Conservation (phyloP, 192 early-diverging fungal species). For the Backusella mclennaniae region DNA sequence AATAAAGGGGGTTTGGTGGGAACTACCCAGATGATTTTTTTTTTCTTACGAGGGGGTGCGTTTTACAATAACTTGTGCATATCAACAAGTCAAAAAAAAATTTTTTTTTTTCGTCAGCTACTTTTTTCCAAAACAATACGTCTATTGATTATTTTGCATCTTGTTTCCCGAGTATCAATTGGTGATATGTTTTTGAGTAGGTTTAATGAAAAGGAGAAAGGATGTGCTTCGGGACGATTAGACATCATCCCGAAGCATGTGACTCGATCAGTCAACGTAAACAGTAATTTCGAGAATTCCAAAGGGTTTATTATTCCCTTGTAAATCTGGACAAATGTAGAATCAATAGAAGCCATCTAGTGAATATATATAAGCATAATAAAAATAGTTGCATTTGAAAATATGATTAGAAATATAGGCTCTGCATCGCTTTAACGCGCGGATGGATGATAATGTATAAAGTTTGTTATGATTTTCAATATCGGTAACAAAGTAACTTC, state of each 20-base stretch:
- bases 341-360: not conserved
- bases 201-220: not conserved
- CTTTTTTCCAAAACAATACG: not conserved
- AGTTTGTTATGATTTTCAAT: conserved; percentile 7
- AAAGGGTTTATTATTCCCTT: not conserved
- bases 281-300: conserved; percentile 5
- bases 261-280: not conserved
- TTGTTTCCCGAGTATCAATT: not conserved
- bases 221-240: conserved; percentile 9
- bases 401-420: not conserved
- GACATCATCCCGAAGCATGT: not conserved
- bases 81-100: not conserved
- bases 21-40: not conserved
- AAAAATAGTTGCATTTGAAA: not conserved
- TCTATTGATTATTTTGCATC: not conserved
- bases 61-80: conserved; percentile 1
- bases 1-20: conserved; percentile 1
- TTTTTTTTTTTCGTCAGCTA: not conserved
- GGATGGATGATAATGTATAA: not conserved
- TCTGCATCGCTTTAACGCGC: not conserved
- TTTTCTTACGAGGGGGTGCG: not conserved
- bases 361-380: not conserved
- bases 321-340: not conserved
- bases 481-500: not conserved
- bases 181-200: not conserved